Evolutionary conservation across 371 early-diverging fungal genomes (phyloP), one percentile per base, ranked within the genome.

Genomic region (Mucor irregularis): DNA sequence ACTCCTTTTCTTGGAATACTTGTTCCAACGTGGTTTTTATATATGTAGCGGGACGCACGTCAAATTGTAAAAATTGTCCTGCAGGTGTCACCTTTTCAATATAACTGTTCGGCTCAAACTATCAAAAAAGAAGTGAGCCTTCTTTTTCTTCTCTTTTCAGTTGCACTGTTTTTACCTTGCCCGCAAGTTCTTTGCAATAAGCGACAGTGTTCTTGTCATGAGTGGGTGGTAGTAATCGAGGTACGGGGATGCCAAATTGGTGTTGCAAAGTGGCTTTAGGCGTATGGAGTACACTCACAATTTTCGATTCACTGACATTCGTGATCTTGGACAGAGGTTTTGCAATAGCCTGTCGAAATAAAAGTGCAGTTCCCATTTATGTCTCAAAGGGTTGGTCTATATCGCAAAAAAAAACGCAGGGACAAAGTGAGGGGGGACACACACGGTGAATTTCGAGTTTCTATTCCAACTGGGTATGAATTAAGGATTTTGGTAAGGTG

Each of bases 41-140:
- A 38, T 89, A 82, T 17, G 66, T 64, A 3, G 68, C 42, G 19
- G 73, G 80, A 55, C 82, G 71, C 29, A 91, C 81, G 33, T 62
- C 57, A 69, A 94, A 93, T 58, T 89, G 84, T 46, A 94, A 55
- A 63, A 89, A 90, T 10, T 85, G 84, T 0, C 93, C 93, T 6
- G 65, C 57, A 13, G 86, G 78, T 10, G 73, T 65, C 3, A 70
- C 85, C 13, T 69, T 65, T 11, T 74, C 67, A 42, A 92, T 78
- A 33, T 49, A 51, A 1, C 49, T n/a, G 45, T 71, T 56, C 10
- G 60, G 51, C 29, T 51, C 49, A 52, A 74, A 69, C 75, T 60
- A 35, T 16, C 14, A 19, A 6, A 9, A 29, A 25, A 14, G 10
- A 5, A 38, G 17, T 42, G 3, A 26, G n/a, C n/a, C n/a, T 50